Evolutionary conservation across 140 eudicot species (phyloP).

Genomic region (Senecio squalidus): DNA sequence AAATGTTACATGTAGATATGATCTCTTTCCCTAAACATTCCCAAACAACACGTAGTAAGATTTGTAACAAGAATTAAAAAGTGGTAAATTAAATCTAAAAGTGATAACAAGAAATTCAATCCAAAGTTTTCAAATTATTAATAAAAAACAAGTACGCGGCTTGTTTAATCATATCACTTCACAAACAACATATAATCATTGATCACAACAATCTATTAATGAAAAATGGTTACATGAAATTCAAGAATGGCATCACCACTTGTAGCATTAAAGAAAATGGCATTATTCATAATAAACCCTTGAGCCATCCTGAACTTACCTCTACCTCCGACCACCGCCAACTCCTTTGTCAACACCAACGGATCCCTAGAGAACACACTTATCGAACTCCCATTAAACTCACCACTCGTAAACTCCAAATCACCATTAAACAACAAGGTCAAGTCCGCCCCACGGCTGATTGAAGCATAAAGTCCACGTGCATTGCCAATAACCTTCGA

Average conservation of each 20-base stretch:
- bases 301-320: conserved; percentile 47
- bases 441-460: conserved; percentile 20
- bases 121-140: no score
- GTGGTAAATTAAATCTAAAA: no score
- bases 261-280: conserved; percentile 15
- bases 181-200: no score
- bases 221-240: conserved; percentile 35
- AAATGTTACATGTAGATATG: no score
- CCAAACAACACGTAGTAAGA: no score
- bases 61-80: no score
- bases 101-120: no score
- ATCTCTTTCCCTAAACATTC: no score
- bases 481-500: conserved; percentile 36
- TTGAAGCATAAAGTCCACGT: conserved; percentile 27
- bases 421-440: conserved; percentile 24
- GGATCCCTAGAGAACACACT: conserved; percentile 32
- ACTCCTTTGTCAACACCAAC: conserved; percentile 26
- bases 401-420: conserved; percentile 34
- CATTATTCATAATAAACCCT: conserved; percentile 19
- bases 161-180: no score
- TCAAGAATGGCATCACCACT: conserved; percentile 40
- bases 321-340: conserved; percentile 48
- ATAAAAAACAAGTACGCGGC: no score
- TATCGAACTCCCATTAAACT: conserved; percentile 46
- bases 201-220: no score